Conservation (phyloP, 2,329 filamentous ascomycete genomes). For the Hypoxylon sp. region DNA sequence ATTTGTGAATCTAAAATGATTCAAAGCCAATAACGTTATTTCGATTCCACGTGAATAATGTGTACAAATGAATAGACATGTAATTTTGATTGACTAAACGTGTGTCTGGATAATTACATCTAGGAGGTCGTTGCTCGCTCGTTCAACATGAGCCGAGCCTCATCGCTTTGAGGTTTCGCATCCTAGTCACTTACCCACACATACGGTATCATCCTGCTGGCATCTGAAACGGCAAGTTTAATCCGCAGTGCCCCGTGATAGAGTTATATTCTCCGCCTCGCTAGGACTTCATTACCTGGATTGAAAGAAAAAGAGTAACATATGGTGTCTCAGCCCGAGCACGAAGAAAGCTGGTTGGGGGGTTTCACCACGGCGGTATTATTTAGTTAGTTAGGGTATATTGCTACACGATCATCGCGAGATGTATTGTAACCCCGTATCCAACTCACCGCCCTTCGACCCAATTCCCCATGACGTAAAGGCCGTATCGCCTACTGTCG, state of each 20-base stretch:
- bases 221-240: slow-evolving; percentile 28
- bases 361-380: slow-evolving; percentile 29
- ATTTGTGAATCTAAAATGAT: slow-evolving; percentile 31
- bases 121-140: slow-evolving; percentile 6
- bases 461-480: background rate
- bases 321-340: background rate
- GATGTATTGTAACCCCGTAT: slow-evolving; percentile 9
- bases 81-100: no score
- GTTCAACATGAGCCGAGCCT: slow-evolving; percentile 28
- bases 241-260: slow-evolving; percentile 17
- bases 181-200: slow-evolving; percentile 32
- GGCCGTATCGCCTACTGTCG: background rate
- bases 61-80: background rate
- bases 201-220: slow-evolving; percentile 24
- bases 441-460: slow-evolving; percentile 7
- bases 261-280: slow-evolving; percentile 14
- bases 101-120: no score
- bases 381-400: slow-evolving; percentile 23
- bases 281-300: background rate
- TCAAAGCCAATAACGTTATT: slow-evolving; percentile 4
- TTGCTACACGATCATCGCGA: slow-evolving; percentile 21
- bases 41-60: background rate
- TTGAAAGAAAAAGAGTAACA: background rate
- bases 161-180: slow-evolving; percentile 32
- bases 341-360: background rate